A percentile compares a stretch with the other conserved stretches of the same genome.
These are phyloP conservation scores for Aethionema arabicum DNA, from an alignment of 345 rosid genomes.

Conservation along the genomic window DNA sequence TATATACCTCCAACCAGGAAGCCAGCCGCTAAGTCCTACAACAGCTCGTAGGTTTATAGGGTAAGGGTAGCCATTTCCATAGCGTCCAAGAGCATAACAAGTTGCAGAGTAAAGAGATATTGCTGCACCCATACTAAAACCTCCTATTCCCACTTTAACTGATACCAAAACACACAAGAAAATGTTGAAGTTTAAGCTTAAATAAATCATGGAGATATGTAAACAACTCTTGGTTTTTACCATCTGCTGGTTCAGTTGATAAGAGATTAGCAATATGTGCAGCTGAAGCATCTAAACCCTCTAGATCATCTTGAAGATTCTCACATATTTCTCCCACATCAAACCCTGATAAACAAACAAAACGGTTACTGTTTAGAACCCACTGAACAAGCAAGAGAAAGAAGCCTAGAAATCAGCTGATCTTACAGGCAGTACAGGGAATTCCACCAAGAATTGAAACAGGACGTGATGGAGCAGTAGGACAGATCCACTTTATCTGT, in stretches of 20 bases:
- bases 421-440: slow-evolving; percentile 83
- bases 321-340: slow-evolving; percentile 66
- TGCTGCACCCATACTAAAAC: slow-evolving; percentile 89
- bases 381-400: neutral
- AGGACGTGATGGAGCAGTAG: slow-evolving; percentile 80
- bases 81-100: slow-evolving; percentile 52
- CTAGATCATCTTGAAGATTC: slow-evolving; percentile 64
- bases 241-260: slow-evolving; percentile 66
- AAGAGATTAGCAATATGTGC: slow-evolving; percentile 74
- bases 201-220: too few species aligned
- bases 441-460: slow-evolving; percentile 66
- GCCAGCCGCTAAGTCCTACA: slow-evolving; percentile 77
- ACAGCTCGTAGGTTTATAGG: slow-evolving; percentile 49
- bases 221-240: slow-evolving; percentile 39
- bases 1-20: slow-evolving; percentile 61
- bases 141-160: slow-evolving; percentile 69
- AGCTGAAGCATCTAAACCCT: slow-evolving; percentile 80
- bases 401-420: neutral
- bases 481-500: slow-evolving; percentile 88
- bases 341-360: slow-evolving; percentile 53
- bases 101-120: slow-evolving; percentile 64
- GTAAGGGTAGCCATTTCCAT: slow-evolving; percentile 50
- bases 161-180: slow-evolving; percentile 19
- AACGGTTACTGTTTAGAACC: neutral
- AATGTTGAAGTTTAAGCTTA: too few species aligned